Evolutionary conservation across 192 early-diverging fungal genomes (phyloP).

Genomic region (Entomortierella beljakovae): DNA sequence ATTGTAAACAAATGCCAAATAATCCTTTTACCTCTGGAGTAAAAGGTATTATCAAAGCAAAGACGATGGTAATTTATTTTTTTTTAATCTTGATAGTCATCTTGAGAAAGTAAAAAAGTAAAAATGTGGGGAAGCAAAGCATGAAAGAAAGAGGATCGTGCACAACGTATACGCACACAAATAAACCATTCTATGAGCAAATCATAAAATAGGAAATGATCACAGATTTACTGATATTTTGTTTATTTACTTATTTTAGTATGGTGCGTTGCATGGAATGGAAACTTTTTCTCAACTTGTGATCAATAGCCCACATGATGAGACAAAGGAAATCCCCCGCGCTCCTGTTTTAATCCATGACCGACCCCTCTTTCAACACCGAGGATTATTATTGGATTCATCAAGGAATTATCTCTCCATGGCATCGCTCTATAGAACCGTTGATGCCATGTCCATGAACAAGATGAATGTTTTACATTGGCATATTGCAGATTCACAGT

Average conservation of each 20-base stretch:
- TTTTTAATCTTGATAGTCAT: neutral
- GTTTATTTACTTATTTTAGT: slow-evolving; percentile 52
- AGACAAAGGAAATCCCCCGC: slow-evolving; percentile 38
- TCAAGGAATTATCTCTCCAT: slow-evolving; percentile 79
- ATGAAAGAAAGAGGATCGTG: neutral
- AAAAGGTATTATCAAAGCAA: slow-evolving; percentile 31
- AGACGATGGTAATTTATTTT: slow-evolving; percentile 23
- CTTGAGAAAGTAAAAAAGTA: too few relatives aligned
- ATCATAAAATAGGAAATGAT: neutral
- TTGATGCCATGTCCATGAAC: slow-evolving; percentile 86
- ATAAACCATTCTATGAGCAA: too few relatives aligned
- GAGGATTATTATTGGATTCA: slow-evolving; percentile 80
- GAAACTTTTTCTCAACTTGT: slow-evolving; percentile 82
- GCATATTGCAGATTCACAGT: slow-evolving; percentile 80
- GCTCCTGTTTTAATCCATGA: slow-evolving; percentile 64
- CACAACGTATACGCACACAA: neutral
- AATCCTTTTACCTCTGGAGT: neutral
- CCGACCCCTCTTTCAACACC: slow-evolving; percentile 70
- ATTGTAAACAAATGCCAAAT: slow-evolving; percentile 15
- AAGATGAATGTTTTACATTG: slow-evolving; percentile 88
- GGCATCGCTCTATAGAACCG: slow-evolving; percentile 69
- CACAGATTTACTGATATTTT: neutral
- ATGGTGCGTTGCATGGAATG: slow-evolving; percentile 77
- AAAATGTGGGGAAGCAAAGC: neutral
- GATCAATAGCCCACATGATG: slow-evolving; percentile 38